These are phyloP conservation scores for Alternaria postmessia DNA, from an alignment of 2,329 filamentous ascomycete genomes.

Conservation along the genomic window DNA sequence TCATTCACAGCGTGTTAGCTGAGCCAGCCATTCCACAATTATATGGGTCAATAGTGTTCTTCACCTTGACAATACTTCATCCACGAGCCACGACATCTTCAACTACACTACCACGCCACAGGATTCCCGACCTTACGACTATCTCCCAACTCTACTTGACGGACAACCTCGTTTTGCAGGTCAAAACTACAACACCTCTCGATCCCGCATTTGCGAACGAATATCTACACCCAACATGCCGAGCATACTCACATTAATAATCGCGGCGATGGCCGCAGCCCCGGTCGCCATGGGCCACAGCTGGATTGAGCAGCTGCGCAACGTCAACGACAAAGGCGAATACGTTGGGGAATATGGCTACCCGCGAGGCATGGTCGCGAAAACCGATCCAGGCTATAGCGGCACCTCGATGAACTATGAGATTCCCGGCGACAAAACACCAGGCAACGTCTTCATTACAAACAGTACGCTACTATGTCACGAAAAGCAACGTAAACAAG, in stretches of 20 bases:
- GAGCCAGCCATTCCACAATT: not conserved
- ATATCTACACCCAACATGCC: conserved; percentile 26
- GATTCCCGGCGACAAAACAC: conserved; percentile 61
- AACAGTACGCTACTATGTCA: conserved; percentile 69
- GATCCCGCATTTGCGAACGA: not conserved
- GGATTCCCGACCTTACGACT: not conserved
- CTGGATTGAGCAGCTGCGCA: conserved; percentile 81
- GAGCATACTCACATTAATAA: conserved; percentile 20
- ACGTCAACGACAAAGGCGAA: conserved; percentile 75
- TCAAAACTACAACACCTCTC: conserved; percentile 11
- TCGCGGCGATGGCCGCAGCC: conserved; percentile 30
- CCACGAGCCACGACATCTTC: conserved; percentile 1
- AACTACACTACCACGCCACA: not conserved
- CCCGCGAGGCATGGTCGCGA: conserved; percentile 72
- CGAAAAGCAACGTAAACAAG: conserved; percentile 64
- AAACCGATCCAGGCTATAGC: conserved; percentile 63
- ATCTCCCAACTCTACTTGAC: not conserved
- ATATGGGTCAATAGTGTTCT: not conserved
- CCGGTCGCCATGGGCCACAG: conserved; percentile 63
- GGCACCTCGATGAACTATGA: conserved; percentile 64
- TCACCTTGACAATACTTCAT: not conserved
- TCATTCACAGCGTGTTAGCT: not conserved
- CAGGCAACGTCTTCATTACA: conserved; percentile 57
- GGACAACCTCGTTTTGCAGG: conserved; percentile 4
- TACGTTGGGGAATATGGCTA: conserved; percentile 77